Conservation (phyloP, 2,329 filamentous ascomycete genomes). For the Nectriaceae sp. region DNA sequence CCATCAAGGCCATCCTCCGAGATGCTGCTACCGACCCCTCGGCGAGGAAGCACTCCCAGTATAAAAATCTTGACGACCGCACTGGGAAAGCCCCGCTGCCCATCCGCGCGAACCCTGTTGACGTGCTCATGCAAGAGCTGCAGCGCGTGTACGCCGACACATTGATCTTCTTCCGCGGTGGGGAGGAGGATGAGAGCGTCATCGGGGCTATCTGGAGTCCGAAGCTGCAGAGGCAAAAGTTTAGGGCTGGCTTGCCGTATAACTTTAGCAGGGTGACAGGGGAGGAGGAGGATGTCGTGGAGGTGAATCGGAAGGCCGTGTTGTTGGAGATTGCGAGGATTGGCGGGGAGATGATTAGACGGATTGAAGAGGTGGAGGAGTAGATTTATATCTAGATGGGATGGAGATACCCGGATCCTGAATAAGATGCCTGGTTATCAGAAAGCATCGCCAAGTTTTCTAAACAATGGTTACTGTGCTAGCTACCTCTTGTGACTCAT, state of each 20-base stretch:
- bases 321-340: constrained; percentile 72
- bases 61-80: constrained; percentile 77
- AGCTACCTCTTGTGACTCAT: too few relatives aligned
- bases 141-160: constrained; percentile 65
- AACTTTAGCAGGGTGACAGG: constrained; percentile 42
- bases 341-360: constrained; percentile 67
- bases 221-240: constrained; percentile 55
- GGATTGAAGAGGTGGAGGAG: constrained; percentile 55
- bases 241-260: constrained; percentile 72
- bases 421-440: too few relatives aligned
- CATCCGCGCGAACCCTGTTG: constrained; percentile 61
- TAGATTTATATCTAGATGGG: too few relatives aligned
- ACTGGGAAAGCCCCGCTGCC: constrained; percentile 46
- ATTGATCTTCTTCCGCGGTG: constrained; percentile 75
- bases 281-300: constrained; percentile 49
- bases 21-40: constrained; percentile 39
- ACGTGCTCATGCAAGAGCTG: constrained; percentile 68
- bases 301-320: constrained; percentile 68
- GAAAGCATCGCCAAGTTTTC: too few relatives aligned
- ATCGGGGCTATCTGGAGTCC: constrained; percentile 64
- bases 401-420: too few relatives aligned
- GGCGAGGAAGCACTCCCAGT: constrained; percentile 52
- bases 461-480: too few relatives aligned
- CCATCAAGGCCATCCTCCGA: constrained; percentile 44
- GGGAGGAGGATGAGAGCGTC: constrained; percentile 50